Evolutionary conservation across 2,329 filamentous ascomycete genomes (phyloP).

Genomic region (Nakataea oryzae): DNA sequence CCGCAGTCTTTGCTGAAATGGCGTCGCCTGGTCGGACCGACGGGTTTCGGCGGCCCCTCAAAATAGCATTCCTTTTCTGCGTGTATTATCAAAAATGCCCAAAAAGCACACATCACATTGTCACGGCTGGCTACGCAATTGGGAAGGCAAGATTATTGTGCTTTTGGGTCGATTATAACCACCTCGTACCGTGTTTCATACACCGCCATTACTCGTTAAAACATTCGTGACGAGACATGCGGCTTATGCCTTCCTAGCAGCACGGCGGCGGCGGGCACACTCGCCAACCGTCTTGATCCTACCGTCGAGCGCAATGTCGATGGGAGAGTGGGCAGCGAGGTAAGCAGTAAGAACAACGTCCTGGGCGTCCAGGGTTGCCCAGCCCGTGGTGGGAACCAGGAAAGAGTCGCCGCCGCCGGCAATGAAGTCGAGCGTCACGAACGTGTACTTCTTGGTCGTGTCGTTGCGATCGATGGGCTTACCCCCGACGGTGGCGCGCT

Average conservation of each 20-base stretch:
- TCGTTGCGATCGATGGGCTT: slow-evolving; percentile 30
- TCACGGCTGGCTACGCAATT: too few species aligned
- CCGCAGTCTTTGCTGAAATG: too few species aligned
- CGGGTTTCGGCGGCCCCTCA: too few species aligned
- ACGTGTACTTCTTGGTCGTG: slow-evolving; percentile 29
- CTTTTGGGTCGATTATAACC: too few species aligned
- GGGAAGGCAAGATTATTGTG: too few species aligned
- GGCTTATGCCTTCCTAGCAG: neutral
- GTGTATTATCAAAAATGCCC: too few species aligned
- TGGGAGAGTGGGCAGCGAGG: slow-evolving; percentile 1
- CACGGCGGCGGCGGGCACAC: neutral
- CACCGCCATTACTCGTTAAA: too few species aligned
- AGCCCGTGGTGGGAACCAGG: neutral
- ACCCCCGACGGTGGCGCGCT: slow-evolving; percentile 39
- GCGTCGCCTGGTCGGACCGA: too few species aligned
- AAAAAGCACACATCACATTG: too few species aligned
- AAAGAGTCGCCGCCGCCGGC: slow-evolving; percentile 54
- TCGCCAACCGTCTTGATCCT: slow-evolving; percentile 2
- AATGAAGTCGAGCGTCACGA: slow-evolving; percentile 54
- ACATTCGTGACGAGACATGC: too few species aligned
- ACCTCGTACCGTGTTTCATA: too few species aligned
- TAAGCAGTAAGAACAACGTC: slow-evolving; percentile 5
- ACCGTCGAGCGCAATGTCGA: slow-evolving; percentile 6
- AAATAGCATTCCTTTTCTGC: too few species aligned
- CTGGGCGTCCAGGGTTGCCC: slow-evolving; percentile 3